These are phyloP conservation scores for Panicum miliaceum DNA, from an alignment of 176 grass and related monocot genomes.

Conservation along the genomic window DNA sequence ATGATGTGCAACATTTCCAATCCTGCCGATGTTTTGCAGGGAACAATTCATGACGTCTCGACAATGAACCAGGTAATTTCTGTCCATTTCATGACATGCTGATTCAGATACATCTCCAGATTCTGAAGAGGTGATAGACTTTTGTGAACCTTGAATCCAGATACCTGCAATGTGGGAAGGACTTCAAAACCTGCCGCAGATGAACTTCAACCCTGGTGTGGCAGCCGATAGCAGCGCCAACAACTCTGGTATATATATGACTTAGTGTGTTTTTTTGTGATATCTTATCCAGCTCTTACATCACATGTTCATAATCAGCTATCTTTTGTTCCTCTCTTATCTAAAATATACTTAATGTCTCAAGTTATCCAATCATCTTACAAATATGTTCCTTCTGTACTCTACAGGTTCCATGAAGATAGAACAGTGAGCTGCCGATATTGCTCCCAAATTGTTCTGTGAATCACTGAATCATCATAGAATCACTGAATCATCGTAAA, in stretches of 20 bases:
- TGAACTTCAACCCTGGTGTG: conserved; percentile 59
- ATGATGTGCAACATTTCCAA: conserved; percentile 61
- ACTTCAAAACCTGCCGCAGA: conserved; percentile 62
- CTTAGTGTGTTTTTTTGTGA: background rate
- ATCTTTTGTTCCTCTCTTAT: background rate
- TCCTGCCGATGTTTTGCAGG: conserved; percentile 37
- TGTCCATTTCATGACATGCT: conserved; percentile 22
- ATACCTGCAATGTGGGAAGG: conserved; percentile 72
- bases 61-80: conserved; percentile 61
- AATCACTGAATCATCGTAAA: conserved; percentile 42
- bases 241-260: conserved; percentile 47
- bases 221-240: conserved; percentile 44
- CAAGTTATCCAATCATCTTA: conserved; percentile 5
- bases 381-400: conserved; percentile 26
- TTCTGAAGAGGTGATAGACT: conserved; percentile 36
- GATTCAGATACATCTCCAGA: conserved; percentile 1
- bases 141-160: conserved; percentile 48
- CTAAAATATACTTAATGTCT: background rate
- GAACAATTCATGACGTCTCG: conserved; percentile 48
- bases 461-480: conserved; percentile 42
- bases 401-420: conserved; percentile 65
- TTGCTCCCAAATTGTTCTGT: conserved; percentile 22
- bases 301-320: background rate
- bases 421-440: conserved; percentile 49
- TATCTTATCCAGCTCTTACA: background rate